Conservation (phyloP, 257 asterid genomes). For the Thymus mandschuricus region DNA sequence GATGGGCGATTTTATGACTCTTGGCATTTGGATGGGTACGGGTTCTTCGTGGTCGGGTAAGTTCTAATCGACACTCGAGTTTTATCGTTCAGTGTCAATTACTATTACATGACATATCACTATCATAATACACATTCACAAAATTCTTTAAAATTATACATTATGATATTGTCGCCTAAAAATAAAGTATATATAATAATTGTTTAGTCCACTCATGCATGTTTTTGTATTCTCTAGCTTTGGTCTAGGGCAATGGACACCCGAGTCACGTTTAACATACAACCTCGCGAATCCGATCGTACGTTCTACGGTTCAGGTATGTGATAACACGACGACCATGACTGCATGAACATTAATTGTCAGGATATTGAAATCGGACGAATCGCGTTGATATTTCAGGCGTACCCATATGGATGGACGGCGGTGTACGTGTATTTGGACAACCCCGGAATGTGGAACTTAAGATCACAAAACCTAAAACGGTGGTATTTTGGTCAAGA, state of each 20-base stretch:
- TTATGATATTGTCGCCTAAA: no score
- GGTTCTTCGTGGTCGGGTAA: conserved; percentile 72
- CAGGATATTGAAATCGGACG: no score
- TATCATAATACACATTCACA: no score
- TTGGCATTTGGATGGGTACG: conserved; percentile 80
- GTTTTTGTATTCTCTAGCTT: conserved; percentile 32
- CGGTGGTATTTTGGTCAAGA: conserved; percentile 79
- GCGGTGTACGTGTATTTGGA: conserved; percentile 66
- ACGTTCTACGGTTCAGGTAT: conserved; percentile 69
- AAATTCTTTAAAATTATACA: no score
- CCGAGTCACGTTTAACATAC: conserved; percentile 38
- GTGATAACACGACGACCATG: no score
- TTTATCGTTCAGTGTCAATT: no score
- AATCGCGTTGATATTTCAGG: conserved; percentile 33
- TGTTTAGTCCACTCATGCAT: neutral
- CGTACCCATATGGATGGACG: conserved; percentile 71
- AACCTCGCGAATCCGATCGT: conserved; percentile 58
- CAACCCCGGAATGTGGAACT: conserved; percentile 91
- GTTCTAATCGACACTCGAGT: neutral
- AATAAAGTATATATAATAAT: no score
- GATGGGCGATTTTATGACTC: conserved; percentile 26
- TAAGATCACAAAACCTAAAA: conserved; percentile 63
- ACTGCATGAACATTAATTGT: no score
- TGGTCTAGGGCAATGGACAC: conserved; percentile 62
- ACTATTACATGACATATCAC: no score